A percentile compares a stretch with the other conserved stretches of the same genome.
Conservation (phyloP, 305 asterid genomes). For the Withania somnifera region DNA sequence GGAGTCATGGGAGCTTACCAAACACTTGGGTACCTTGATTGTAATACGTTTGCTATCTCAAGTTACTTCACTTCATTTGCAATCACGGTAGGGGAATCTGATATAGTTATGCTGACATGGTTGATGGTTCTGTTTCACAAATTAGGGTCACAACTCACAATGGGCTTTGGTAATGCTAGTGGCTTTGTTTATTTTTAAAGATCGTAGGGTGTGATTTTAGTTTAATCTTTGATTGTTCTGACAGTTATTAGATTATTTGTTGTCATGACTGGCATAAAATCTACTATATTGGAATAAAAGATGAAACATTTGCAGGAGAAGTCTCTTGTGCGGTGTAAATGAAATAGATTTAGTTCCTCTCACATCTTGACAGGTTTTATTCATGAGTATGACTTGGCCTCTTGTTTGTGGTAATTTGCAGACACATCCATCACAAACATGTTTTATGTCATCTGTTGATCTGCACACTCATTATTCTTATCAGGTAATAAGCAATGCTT, state of each 20-base stretch:
- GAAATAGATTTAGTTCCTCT: not conserved
- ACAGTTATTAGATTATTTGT: not conserved
- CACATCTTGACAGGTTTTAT: not conserved
- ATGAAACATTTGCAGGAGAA: not conserved
- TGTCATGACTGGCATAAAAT: not conserved
- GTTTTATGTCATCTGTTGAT: constrained; percentile 99
- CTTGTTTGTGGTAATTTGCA: constrained; percentile 29
- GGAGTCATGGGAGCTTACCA: not conserved
- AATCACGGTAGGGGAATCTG: not conserved
- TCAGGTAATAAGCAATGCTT: constrained; percentile 48
- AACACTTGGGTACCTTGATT: not conserved
- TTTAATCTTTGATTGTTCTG: not conserved
- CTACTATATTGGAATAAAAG: not conserved
- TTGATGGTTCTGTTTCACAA: not conserved
- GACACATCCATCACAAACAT: constrained; percentile 98
- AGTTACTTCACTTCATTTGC: not conserved
- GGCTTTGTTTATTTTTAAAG: not conserved
- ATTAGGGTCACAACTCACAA: not conserved
- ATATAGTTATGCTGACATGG: not conserved
- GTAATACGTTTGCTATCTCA: not conserved
- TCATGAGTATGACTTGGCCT: not conserved
- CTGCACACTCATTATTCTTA: constrained; percentile 98
- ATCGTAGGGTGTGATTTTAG: not conserved
- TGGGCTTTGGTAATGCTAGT: not conserved
- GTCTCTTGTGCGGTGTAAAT: not conserved